Conservation (phyloP, 164 flowering plant species). For the Dillenia turbinata region DNA sequence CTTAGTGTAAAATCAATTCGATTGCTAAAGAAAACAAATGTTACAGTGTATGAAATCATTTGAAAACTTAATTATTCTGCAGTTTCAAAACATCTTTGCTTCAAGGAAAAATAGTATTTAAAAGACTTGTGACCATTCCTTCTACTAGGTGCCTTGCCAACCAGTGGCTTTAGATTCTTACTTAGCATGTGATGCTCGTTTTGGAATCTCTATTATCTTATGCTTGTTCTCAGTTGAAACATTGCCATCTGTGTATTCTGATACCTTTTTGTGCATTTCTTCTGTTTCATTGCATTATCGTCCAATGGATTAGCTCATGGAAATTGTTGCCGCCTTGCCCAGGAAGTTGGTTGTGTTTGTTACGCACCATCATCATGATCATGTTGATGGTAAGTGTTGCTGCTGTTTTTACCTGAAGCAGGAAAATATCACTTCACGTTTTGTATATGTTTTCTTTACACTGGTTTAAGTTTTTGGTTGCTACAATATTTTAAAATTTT, state of each 20-base stretch:
- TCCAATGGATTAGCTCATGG: conserved; percentile 53
- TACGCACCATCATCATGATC: conserved; percentile 96
- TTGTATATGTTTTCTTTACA: background rate
- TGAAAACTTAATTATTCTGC: too few species aligned
- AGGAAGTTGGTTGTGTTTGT: conserved; percentile 80
- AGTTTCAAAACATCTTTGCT: too few species aligned
- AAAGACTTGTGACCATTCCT: too few species aligned
- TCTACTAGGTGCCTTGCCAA: too few species aligned
- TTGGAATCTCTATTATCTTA: background rate
- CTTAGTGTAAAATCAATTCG: too few species aligned
- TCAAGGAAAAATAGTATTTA: too few species aligned
- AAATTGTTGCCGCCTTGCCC: conserved; percentile 72
- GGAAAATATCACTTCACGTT: background rate
- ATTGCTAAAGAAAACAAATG: too few species aligned
- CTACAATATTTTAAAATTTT: too few species aligned
- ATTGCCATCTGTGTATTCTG: background rate
- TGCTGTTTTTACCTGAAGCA: background rate
- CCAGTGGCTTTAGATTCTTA: too few species aligned
- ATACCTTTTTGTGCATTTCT: conserved; percentile 1
- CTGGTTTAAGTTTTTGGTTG: too few species aligned
- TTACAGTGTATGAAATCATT: too few species aligned
- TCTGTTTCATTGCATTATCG: background rate
- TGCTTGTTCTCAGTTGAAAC: background rate
- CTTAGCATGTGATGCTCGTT: too few species aligned
- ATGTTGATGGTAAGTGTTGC: conserved; percentile 68